These are phyloP conservation scores for Castanea sativa DNA, from an alignment of 306 rosid genomes.

Conservation along the genomic window DNA sequence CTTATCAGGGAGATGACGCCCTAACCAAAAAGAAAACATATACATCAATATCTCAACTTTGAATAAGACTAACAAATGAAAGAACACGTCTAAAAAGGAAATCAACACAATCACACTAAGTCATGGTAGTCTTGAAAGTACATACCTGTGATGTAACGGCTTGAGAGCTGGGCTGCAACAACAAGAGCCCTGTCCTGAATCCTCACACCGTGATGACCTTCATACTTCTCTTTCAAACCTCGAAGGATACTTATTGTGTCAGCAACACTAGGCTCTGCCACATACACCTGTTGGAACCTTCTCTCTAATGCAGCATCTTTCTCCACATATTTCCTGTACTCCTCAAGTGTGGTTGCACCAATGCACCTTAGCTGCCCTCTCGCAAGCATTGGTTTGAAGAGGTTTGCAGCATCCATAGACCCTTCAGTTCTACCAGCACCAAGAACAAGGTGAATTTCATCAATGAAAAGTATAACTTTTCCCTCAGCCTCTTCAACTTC, in stretches of 20 bases:
- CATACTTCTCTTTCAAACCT: conserved; percentile 79
- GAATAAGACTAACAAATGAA: too few species aligned
- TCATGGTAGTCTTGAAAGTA: not conserved
- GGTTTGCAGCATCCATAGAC: conserved; percentile 94
- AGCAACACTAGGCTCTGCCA: conserved; percentile 81
- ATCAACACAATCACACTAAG: not conserved
- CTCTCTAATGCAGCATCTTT: conserved; percentile 97
- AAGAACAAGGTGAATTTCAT: conserved; percentile 85
- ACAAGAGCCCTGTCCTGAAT: conserved; percentile 80
- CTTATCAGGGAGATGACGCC: conserved; percentile 92
- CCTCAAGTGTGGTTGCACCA: conserved; percentile 91
- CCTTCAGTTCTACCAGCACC: conserved; percentile 91
- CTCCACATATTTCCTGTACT: conserved; percentile 85
- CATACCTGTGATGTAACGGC: conserved; percentile 82
- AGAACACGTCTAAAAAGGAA: not conserved
- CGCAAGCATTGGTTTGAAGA: conserved; percentile 92
- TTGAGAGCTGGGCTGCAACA: conserved; percentile 79
- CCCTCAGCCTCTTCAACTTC: conserved; percentile 94
- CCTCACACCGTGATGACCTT: conserved; percentile 92
- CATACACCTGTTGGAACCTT: conserved; percentile 86
- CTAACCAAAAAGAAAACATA: conserved; percentile 30
- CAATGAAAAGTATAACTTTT: conserved; percentile 81
- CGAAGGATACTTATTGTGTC: conserved; percentile 87
- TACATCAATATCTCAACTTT: not conserved
- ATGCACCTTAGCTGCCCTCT: conserved; percentile 91